Evolutionary conservation across 2,329 filamentous ascomycete species (phyloP), one percentile per base, ranked within the genome.

Genomic region (Rutstroemia sydowiana): DNA sequence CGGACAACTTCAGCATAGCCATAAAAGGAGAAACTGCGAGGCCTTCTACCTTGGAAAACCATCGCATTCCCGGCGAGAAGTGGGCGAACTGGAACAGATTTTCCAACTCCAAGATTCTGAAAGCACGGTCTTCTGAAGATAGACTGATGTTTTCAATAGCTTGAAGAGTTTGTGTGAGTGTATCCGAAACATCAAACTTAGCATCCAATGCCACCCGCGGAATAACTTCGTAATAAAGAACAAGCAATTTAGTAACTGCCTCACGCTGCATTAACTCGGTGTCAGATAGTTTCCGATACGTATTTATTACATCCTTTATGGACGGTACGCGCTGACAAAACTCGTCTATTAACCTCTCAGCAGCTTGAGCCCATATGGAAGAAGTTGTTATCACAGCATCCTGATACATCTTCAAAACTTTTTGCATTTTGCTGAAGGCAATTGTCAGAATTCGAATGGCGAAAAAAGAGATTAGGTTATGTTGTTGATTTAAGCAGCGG

Each of bases 121-220:
- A 71, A 1, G 75, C 75, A 45, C 74, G 68, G 43, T 79, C 73
- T 39, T 76, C 73, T 2, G 73, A 68, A 14, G 48, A 53, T 16
- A 59, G 50, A 3, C 43, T 42, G 6, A 75, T 71, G 13, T 75
- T 68, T 40, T 85, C 79, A 9, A 88, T 68, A 30, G 75, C 75
- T 51, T 78, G 74, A 42, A 97, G 71, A 1, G 84, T 78, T 53
- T 82, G 79, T 7, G 85, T 82, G 14, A 98, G 75, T 18, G 86
- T 77, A 0, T 85, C 73, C 0, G 92, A 93, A 3, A 95, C 85
- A 63, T 97, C 93, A 62, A 96, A 93, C 58, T 87, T 93, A 60
- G 90, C 86, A 57, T 85, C 84, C 13, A 95, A 74, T 1, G 90
- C 89, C 21, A 88, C 74, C 54, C 88, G 83, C 2, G 93, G 91